These are phyloP conservation scores for Remersonia thermophila DNA, from an alignment of 2,329 filamentous ascomycete species.

Conservation along the genomic window DNA sequence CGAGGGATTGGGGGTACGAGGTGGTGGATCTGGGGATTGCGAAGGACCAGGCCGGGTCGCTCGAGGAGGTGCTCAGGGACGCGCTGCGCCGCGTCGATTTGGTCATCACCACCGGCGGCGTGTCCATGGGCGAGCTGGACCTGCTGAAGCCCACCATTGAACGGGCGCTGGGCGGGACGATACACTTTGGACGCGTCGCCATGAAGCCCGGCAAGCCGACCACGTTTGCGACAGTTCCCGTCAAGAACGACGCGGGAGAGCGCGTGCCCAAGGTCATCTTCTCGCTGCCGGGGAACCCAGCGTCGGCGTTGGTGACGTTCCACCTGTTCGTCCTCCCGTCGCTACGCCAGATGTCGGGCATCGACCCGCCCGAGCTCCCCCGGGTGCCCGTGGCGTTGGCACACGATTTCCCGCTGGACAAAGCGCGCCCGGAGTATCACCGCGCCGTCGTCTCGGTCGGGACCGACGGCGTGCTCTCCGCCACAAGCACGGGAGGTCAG, in stretches of 20 bases:
- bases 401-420: slow-evolving; percentile 63
- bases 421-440: slow-evolving; percentile 75
- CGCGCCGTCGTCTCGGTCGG: slow-evolving; percentile 60
- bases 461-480: slow-evolving; percentile 56
- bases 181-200: slow-evolving; percentile 88
- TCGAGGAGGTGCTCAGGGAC: slow-evolving; percentile 66
- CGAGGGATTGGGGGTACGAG: slow-evolving; percentile 61
- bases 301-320: slow-evolving; percentile 83
- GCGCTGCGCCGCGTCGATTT: slow-evolving; percentile 66
- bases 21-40: slow-evolving; percentile 80
- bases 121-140: slow-evolving; percentile 96
- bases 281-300: slow-evolving; percentile 85
- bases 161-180: slow-evolving; percentile 74
- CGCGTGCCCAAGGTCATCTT: slow-evolving; percentile 64
- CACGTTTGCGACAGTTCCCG: slow-evolving; percentile 81
- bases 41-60: slow-evolving; percentile 55
- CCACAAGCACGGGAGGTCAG: slow-evolving; percentile 78
- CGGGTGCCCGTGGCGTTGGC: slow-evolving; percentile 58
- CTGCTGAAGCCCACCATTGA: slow-evolving; percentile 94
- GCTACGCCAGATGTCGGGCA: slow-evolving; percentile 63
- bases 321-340: slow-evolving; percentile 88
- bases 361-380: slow-evolving; percentile 56
- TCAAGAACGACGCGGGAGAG: slow-evolving; percentile 45
- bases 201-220: slow-evolving; percentile 99
- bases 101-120: slow-evolving; percentile 83